These are phyloP conservation scores for Vicia faba DNA, from an alignment of 306 rosid species.

Conservation along the genomic window DNA sequence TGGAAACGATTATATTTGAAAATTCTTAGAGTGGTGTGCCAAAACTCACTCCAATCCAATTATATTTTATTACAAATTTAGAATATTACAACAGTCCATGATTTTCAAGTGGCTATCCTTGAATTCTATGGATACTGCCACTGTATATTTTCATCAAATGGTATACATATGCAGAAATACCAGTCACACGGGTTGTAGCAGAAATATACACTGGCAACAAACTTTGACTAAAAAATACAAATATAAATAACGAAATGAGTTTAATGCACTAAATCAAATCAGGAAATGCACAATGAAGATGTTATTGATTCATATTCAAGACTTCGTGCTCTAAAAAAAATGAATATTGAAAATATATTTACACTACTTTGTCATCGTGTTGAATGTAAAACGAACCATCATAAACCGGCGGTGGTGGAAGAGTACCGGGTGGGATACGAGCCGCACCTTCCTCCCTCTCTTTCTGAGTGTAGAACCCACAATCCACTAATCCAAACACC, in stretches of 20 bases:
- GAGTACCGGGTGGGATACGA: slow-evolving; percentile 96
- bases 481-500: too few species aligned
- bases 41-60: too few species aligned
- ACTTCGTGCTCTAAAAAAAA: not conserved
- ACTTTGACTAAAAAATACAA: not conserved
- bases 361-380: slow-evolving; percentile 71
- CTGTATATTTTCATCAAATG: too few species aligned
- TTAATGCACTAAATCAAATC: slow-evolving; percentile 1
- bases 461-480: too few species aligned
- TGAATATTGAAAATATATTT: slow-evolving; percentile 31
- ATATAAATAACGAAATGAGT: not conserved
- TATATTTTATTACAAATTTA: too few species aligned
- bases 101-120: too few species aligned
- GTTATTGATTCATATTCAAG: slow-evolving; percentile 13
- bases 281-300: slow-evolving; percentile 33
- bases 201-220: not conserved
- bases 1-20: too few species aligned
- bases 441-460: slow-evolving; percentile 94
- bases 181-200: not conserved
- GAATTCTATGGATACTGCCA: too few species aligned
- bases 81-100: too few species aligned
- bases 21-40: too few species aligned
- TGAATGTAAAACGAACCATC: slow-evolving; percentile 63
- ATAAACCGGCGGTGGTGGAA: slow-evolving; percentile 82
- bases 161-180: not conserved